phyloP scores from a whole-genome alignment of 441 rosid genomes.

The Gossypium lobatum region DNA sequence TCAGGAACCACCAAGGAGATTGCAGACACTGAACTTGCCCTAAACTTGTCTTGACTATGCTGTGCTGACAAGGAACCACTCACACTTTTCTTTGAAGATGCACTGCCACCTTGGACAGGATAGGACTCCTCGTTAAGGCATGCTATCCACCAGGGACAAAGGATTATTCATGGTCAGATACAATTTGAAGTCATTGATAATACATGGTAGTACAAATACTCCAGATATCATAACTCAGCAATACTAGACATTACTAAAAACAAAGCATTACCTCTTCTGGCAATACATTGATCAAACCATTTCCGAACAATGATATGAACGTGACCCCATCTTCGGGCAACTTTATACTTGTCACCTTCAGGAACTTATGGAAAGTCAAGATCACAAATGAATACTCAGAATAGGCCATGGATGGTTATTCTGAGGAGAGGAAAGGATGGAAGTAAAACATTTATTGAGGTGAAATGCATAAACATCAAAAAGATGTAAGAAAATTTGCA shows the following conservation, averaged over 20 bases:
- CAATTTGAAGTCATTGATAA: conserved; percentile 16
- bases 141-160: conserved; percentile 47
- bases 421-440: neutral
- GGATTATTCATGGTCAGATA: conserved; percentile 30
- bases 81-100: conserved; percentile 39
- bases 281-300: conserved; percentile 90
- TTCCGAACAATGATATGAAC: conserved; percentile 73
- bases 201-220: conserved; percentile 1
- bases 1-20: conserved; percentile 42
- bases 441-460: neutral
- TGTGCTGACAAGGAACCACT: conserved; percentile 34
- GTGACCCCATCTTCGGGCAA: conserved; percentile 91
- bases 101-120: conserved; percentile 60
- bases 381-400: conserved; percentile 23
- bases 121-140: conserved; percentile 88
- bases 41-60: conserved; percentile 47
- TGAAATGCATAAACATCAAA: neutral
- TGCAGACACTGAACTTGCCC: conserved; percentile 32
- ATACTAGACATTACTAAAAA: conserved; percentile 11
- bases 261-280: conserved; percentile 63
- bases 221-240: conserved; percentile 14
- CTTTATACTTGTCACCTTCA: conserved; percentile 92
- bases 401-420: neutral
- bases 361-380: conserved; percentile 73
- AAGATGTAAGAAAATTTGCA: neutral